Percentiles rank a stretch among this genome's conserved stretches.
Conservation (phyloP, 257 asterid species). For the Gentiana straminea region DNA sequence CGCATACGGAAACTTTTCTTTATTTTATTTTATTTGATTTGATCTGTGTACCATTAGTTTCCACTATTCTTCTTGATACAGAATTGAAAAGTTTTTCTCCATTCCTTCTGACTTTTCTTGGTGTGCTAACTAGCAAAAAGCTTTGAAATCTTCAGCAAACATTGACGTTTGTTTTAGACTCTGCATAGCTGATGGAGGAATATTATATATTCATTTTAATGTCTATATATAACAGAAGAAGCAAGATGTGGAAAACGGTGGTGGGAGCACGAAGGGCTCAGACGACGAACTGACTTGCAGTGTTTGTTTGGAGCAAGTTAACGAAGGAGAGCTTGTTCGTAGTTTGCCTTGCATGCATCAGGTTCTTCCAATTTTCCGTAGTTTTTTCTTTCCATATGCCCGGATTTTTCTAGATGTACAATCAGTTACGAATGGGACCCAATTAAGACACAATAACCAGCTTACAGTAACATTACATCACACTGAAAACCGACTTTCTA, state of each 20-base stretch:
- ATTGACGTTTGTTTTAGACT: not conserved
- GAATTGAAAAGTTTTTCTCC: too few species aligned
- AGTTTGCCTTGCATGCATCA: slow-evolving; percentile 99
- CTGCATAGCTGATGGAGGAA: not conserved
- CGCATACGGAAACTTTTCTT: too few species aligned
- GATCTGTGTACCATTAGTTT: too few species aligned
- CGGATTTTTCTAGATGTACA: slow-evolving; percentile 3
- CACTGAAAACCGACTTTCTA: too few species aligned
- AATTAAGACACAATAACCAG: not conserved
- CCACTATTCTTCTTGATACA: too few species aligned
- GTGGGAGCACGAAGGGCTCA: slow-evolving; percentile 32
- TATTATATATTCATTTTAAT: not conserved
- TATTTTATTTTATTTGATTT: too few species aligned
- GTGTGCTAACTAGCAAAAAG: not conserved
- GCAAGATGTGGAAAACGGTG: slow-evolving; percentile 45
- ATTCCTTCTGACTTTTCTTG: too few species aligned
- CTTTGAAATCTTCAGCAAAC: not conserved
- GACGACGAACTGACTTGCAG: slow-evolving; percentile 94
- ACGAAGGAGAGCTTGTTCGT: slow-evolving; percentile 74
- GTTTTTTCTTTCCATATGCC: too few species aligned
- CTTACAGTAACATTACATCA: too few species aligned
- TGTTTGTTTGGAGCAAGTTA: slow-evolving; percentile 98
- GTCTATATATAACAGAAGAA: slow-evolving; percentile 39
- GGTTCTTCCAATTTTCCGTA: slow-evolving; percentile 28
- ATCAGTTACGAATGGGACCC: not conserved